A percentile compares a stretch with the other conserved stretches of the same genome.
phyloP scores from a whole-genome alignment of 768 basidiomycete species.

The Lactarius hengduanensis region DNA sequence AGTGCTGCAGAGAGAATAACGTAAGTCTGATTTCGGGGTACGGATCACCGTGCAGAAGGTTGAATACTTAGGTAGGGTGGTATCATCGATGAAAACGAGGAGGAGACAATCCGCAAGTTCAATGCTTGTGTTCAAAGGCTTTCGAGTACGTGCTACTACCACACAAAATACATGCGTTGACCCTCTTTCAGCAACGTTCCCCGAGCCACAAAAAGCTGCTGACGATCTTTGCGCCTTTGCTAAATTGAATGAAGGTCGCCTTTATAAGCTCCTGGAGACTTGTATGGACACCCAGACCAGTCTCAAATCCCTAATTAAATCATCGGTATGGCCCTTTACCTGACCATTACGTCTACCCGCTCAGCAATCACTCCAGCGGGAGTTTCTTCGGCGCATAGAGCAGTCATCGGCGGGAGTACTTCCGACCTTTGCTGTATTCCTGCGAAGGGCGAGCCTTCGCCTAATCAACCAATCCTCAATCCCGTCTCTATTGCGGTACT shows the following conservation, averaged over 20 bases:
- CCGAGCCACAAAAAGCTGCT: conserved; percentile 68
- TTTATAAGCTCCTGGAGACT: conserved; percentile 81
- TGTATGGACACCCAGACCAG: conserved; percentile 85
- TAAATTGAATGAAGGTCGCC: conserved; percentile 76
- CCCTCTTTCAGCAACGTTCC: conserved; percentile 45
- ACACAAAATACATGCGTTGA: not conserved
- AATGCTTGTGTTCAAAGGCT: conserved; percentile 55
- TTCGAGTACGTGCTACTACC: conserved; percentile 48
- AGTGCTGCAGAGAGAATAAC: conserved; percentile 78
- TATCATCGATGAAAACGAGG: conserved; percentile 82
- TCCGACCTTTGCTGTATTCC: conserved; percentile 65
- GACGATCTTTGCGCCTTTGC: conserved; percentile 85
- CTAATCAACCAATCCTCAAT: conserved; percentile 85
- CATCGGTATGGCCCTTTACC: conserved; percentile 50
- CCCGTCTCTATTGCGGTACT: conserved; percentile 70
- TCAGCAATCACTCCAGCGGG: conserved; percentile 49
- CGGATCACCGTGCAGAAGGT: conserved; percentile 3
- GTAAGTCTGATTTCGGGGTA: conserved; percentile 47
- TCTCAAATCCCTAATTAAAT: conserved; percentile 74
- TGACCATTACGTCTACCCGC: not conserved
- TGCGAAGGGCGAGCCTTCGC: conserved; percentile 68
- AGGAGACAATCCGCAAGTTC: conserved; percentile 54
- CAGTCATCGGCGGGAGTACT: conserved; percentile 59
- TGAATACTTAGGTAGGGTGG: conserved; percentile 63
- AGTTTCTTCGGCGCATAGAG: conserved; percentile 75